These are phyloP conservation scores for Globisporangium echinulatum DNA, from an alignment of 352 stramenopile species.

Conservation along the genomic window DNA sequence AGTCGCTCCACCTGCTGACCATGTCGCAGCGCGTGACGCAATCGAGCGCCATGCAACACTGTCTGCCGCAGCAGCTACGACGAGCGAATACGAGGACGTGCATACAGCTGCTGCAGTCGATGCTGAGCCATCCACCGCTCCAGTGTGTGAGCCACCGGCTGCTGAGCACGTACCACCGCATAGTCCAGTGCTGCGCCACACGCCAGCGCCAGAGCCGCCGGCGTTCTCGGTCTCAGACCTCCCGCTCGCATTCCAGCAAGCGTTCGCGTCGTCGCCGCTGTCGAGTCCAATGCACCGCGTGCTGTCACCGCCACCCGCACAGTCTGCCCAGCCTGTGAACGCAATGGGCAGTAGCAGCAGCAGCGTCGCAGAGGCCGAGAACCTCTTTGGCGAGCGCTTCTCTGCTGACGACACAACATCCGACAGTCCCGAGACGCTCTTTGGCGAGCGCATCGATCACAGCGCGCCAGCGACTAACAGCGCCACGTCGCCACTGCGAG, in stretches of 20 bases:
- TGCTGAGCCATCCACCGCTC: background rate
- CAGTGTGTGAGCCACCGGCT: background rate
- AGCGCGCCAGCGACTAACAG: background rate
- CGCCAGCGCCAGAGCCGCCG: background rate
- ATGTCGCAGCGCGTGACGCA: background rate
- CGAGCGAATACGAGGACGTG: too few species aligned
- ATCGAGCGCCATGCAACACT: background rate
- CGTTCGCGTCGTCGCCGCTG: constrained; percentile 4
- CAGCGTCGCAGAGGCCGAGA: constrained; percentile 10
- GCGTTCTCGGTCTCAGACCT: background rate
- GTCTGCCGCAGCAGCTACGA: background rate
- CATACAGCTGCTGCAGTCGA: background rate
- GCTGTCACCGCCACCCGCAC: background rate
- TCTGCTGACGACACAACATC: constrained; percentile 18
- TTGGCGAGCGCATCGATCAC: constrained; percentile 29
- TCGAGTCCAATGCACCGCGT: background rate
- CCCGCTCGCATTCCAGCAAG: constrained; percentile 6
- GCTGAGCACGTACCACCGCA: background rate
- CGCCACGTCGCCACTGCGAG: background rate
- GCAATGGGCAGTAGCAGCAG: background rate
- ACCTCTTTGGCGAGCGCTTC: constrained; percentile 16
- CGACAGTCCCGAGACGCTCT: constrained; percentile 41
- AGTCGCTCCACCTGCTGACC: background rate
- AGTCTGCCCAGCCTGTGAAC: background rate
- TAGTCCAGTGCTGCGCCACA: background rate